A percentile compares a stretch with the other conserved stretches of the same genome.
phyloP scores from a whole-genome alignment of 2,329 filamentous ascomycete genomes.

The Fusarium sp. region DNA sequence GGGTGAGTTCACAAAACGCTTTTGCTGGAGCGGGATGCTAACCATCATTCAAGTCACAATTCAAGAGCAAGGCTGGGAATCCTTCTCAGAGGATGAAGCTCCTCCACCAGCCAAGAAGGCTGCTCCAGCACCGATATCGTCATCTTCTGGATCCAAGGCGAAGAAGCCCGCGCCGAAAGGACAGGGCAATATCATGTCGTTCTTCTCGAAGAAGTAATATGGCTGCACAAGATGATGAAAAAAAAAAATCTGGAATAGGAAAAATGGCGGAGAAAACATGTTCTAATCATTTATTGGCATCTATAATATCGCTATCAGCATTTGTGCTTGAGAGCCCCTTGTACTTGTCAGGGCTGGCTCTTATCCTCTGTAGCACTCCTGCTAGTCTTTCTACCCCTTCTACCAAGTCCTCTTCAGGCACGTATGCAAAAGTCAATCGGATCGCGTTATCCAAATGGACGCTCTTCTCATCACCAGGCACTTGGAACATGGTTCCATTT shows the following conservation, averaged over 20 bases:
- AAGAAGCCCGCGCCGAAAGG: constrained; percentile 68
- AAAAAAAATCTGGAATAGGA: neutral
- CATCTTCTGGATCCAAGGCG: constrained; percentile 59
- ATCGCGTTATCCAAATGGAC: constrained; percentile 67
- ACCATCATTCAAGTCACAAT: constrained; percentile 72
- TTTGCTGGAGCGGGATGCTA: constrained; percentile 7
- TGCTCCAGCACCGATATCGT: constrained; percentile 55
- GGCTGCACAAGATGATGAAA: neutral
- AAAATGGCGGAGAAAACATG: constrained; percentile 1
- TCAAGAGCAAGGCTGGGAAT: constrained; percentile 88
- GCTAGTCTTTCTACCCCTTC: constrained; percentile 74
- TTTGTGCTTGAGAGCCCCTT: constrained; percentile 17
- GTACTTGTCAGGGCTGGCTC: constrained; percentile 44
- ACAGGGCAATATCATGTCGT: constrained; percentile 89
- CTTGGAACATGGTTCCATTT: constrained; percentile 74
- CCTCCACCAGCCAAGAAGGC: constrained; percentile 61
- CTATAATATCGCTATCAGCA: constrained; percentile 31
- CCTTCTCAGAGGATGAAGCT: constrained; percentile 89
- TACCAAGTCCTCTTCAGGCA: constrained; percentile 69
- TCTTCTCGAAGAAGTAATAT: constrained; percentile 81
- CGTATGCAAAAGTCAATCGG: constrained; percentile 77
- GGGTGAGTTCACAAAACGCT: constrained; percentile 62
- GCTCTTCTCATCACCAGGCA: constrained; percentile 63
- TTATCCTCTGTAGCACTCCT: constrained; percentile 52
- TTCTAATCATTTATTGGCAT: constrained; percentile 40